Conservation (phyloP, 2,329 filamentous ascomycete genomes). For the Lecanicillium sp. region DNA sequence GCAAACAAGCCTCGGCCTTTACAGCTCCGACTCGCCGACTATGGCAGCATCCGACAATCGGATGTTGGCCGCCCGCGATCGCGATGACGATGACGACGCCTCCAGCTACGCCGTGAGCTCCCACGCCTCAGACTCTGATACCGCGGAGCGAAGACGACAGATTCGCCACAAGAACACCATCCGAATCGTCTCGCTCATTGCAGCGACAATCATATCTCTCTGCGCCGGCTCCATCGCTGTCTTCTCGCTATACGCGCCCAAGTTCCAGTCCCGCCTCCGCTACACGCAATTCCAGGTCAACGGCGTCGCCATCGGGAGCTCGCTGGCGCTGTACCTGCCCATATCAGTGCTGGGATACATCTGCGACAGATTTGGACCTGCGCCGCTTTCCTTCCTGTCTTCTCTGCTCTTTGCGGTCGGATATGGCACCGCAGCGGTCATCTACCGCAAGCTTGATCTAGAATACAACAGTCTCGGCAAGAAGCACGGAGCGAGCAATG, state of each 20-base stretch:
- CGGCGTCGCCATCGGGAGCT: constrained; percentile 76
- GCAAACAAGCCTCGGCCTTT: no score
- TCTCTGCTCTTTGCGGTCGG: constrained; percentile 68
- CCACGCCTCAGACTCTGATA: constrained; percentile 1
- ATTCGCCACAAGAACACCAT: constrained; percentile 22
- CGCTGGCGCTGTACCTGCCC: constrained; percentile 84
- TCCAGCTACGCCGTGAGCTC: constrained; percentile 9
- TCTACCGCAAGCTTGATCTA: constrained; percentile 52
- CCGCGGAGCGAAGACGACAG: constrained; percentile 13
- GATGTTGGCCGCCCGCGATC: no score
- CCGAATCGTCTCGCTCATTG: constrained; percentile 42
- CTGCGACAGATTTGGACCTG: constrained; percentile 81
- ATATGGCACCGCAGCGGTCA: constrained; percentile 73
- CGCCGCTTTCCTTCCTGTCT: constrained; percentile 64
- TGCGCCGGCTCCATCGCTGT: constrained; percentile 88
- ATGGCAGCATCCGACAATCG: no score
- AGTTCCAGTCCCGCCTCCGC: constrained; percentile 77
- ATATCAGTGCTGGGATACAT: constrained; percentile 84
- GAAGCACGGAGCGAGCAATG: constrained; percentile 32
- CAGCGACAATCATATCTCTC: constrained; percentile 50
- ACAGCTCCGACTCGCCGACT: no score
- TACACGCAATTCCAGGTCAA: constrained; percentile 94
- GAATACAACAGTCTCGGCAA: constrained; percentile 29
- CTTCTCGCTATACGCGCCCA: constrained; percentile 87
- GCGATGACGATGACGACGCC: constrained; percentile 2